Base-by-base conservation (phyloP, 164 flowering plant species). In the Paratinospora sagittata region DNA sequence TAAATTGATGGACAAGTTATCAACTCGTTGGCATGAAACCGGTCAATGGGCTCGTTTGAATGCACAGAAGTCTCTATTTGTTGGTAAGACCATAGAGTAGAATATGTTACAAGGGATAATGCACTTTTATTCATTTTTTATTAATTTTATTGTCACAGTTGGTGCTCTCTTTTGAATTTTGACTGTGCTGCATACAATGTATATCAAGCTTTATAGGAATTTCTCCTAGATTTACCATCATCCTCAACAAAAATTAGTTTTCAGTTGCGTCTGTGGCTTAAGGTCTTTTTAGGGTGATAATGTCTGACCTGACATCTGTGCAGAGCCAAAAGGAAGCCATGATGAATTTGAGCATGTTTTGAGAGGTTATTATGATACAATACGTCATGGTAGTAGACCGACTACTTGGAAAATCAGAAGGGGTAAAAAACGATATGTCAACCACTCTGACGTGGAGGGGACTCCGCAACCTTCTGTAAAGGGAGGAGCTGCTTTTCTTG, bases 251-350 rank as follows among this genome's bases (percentile, higher is more conserved):
- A 41, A 14, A 11, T 11, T 63, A 27, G 11, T 27, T 27, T 14
- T 63, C 17, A 14, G 65, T 11, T 30, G 17, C 14, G 19, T 52
- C 21, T 52, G 23, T n/a, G 19, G 60, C 60, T 19, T 52, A 4
- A 52, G 60, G n/a, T 17, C 23, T 52, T 19, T 19, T 52, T n/a
- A 19, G 17, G 21, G 7, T 19, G 60, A 52, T 6, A 52, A 52
- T 17, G 2, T 52, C 60, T 52, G 60, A 52, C 45, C 45, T 41
- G 0, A 55, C 39, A 7, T 27, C 33, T 74, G 27, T 63, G 63
- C 74, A 95, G 99, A 95, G 78, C 96, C 99, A 72, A 87, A 93
- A 85, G 97, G 97, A 80, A 84, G 70, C 78, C 90, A 87, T 70
- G 93, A 89, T 39, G 90, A 86, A 16, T 91, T 95, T 79, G 94